A percentile compares a stretch with the other conserved stretches of the same genome.
phyloP scores from a whole-genome alignment of 2,329 filamentous ascomycete species.

The Ceratocystiopsis sp. region DNA sequence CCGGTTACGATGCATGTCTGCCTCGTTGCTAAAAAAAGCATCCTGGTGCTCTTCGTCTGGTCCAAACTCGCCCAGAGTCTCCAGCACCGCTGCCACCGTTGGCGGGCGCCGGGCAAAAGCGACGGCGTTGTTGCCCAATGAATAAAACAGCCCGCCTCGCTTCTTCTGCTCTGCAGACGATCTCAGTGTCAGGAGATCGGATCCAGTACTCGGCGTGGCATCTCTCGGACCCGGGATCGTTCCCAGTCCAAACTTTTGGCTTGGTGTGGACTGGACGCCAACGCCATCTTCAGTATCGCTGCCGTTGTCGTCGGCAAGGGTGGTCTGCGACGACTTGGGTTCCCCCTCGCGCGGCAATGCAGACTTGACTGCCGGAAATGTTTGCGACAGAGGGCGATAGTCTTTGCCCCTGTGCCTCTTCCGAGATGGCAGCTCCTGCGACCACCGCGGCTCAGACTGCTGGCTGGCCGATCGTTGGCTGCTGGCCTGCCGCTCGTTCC shows the following conservation, averaged over 20 bases:
- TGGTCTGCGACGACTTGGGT: background rate
- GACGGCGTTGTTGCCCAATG: background rate
- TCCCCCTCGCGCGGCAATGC: background rate
- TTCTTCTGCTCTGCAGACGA: background rate
- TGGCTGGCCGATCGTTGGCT: background rate
- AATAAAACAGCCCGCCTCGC: background rate
- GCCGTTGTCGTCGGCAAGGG: too few species aligned
- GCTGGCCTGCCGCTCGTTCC: background rate
- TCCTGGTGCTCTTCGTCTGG: slow-evolving; percentile 67
- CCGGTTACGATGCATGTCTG: slow-evolving; percentile 47
- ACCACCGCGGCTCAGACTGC: background rate
- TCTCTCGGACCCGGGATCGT: too few species aligned
- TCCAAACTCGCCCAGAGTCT: slow-evolving; percentile 2
- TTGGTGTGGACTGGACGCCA: too few species aligned
- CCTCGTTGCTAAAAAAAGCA: slow-evolving; percentile 69
- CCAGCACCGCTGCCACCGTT: background rate
- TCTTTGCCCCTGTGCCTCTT: background rate
- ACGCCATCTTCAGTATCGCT: too few species aligned
- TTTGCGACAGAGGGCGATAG: slow-evolving; percentile 6
- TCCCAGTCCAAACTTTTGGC: too few species aligned
- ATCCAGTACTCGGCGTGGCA: too few species aligned
- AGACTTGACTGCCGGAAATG: slow-evolving; percentile 7
- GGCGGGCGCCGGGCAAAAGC: slow-evolving; percentile 1
- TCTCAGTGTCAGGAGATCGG: too few species aligned
- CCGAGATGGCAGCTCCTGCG: slow-evolving; percentile 2